Base-by-base conservation (phyloP, 2,329 filamentous ascomycete genomes). In the Chaetomium strumarium region DNA sequence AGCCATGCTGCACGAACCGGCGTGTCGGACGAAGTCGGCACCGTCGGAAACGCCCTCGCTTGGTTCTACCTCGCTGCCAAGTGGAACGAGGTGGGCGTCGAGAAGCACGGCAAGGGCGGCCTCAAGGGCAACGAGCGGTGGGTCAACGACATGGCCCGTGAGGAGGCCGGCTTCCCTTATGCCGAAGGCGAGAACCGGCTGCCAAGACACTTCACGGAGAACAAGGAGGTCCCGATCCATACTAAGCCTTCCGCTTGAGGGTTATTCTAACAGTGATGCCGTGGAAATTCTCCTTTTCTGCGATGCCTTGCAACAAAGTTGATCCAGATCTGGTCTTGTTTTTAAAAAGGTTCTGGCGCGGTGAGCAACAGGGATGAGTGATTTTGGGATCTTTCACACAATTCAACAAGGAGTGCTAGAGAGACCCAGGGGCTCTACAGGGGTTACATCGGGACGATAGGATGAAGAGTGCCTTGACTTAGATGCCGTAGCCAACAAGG, bases 21-120 rank as follows among this genome's bases (percentile, higher is more conserved):
- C 55, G 86, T 93, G 13, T 89, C 84, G 55, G 88, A 93, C 63
- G 88, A 93, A 66, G 86, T 92, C 1, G 81, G 85, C 55, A 93
- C 88, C 0, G 86, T 90, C 1, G 88, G 88, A 0, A 91, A 91
- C 66, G 83, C 84, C 1, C 71, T 92, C 12, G 75, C 74, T 19
- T 93, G 87, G 87, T 78, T 88, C 65, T 92, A 88, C 66, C 73
- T 93, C n/a, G 85, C 85, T 0, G 79, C 82, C 60, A 82, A 80
- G 64, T 76, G 86, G 67, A 72, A 76, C 19, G 79, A 83, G 60
- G 70, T 73, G 1, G 79, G 78, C 20, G 65, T 67, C 2, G 72
- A 80, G 60, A 67, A 70, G 49, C 59, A 62, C 33, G 65, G 62
- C 36, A 60, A 68, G 52, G 69, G 67, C 14, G 70, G 72, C 1